These are phyloP conservation scores for Aspergillus leporis DNA, from an alignment of 495 filamentous ascomycete species.

Conservation along the genomic window DNA sequence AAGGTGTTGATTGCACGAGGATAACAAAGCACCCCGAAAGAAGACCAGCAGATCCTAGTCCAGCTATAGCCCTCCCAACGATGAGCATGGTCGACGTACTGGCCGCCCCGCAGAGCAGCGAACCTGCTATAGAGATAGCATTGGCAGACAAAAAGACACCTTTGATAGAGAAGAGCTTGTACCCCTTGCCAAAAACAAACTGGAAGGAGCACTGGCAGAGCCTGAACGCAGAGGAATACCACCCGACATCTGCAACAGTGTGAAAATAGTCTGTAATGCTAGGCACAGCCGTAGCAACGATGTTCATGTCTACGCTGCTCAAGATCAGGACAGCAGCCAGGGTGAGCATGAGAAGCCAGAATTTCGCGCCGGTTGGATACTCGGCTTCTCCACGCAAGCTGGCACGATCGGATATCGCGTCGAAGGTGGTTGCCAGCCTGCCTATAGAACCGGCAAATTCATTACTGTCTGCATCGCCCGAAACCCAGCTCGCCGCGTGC, in stretches of 20 bases:
- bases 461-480: too few species aligned
- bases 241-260: slow-evolving; percentile 46
- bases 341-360: neutral
- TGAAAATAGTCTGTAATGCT: slow-evolving; percentile 49
- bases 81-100: too few species aligned
- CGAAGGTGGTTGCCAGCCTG: too few species aligned
- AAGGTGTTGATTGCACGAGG: too few species aligned
- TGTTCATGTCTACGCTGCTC: slow-evolving; percentile 27
- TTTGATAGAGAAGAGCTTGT: slow-evolving; percentile 22
- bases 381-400: neutral
- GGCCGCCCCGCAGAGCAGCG: too few species aligned
- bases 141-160: neutral
- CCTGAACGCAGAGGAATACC: slow-evolving; percentile 58
- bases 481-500: too few species aligned
- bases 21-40: too few species aligned
- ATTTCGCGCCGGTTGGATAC: neutral
- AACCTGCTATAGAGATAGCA: too few species aligned
- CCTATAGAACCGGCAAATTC: too few species aligned
- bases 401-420: too few species aligned
- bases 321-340: neutral
- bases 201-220: slow-evolving; percentile 55
- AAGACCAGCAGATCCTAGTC: too few species aligned
- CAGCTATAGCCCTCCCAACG: too few species aligned
- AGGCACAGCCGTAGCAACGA: slow-evolving; percentile 52
- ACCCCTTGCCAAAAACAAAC: slow-evolving; percentile 57